Evolutionary conservation across 768 basidiomycete genomes (phyloP).

Genomic region (Termitomyces sp.): DNA sequence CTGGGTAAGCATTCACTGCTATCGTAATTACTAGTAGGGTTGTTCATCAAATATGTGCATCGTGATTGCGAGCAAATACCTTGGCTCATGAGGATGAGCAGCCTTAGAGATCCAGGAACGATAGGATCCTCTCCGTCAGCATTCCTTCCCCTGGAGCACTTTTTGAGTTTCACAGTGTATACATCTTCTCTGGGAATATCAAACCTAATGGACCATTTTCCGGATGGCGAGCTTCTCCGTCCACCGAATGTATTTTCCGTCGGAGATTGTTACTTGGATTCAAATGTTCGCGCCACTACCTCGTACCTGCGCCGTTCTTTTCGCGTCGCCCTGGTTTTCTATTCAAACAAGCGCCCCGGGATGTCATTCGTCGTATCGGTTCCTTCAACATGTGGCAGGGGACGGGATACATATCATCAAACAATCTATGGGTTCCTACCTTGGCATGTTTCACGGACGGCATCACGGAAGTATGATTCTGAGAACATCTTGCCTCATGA

Average conservation of each 20-base stretch:
- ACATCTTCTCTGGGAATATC: background rate
- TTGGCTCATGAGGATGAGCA: background rate
- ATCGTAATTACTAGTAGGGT: background rate
- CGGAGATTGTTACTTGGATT: background rate
- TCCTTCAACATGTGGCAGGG: background rate
- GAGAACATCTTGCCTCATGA: constrained; percentile 7
- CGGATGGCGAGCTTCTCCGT: too few relatives aligned
- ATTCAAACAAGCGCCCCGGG: background rate
- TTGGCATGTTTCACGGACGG: background rate
- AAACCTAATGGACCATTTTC: background rate
- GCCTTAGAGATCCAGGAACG: background rate
- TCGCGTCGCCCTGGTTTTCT: background rate
- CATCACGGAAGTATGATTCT: background rate
- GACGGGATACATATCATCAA: background rate
- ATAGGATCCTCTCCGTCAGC: background rate
- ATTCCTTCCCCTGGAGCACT: background rate
- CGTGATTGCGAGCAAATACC: background rate
- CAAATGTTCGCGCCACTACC: background rate
- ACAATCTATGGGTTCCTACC: background rate
- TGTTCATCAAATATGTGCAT: background rate
- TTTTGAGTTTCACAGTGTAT: background rate
- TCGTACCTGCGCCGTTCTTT: background rate
- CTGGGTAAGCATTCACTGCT: background rate
- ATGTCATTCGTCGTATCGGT: too few relatives aligned
- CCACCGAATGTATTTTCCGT: too few relatives aligned